phyloP scores from a whole-genome alignment of 306 rosid species.

The Prunus dulcis region DNA sequence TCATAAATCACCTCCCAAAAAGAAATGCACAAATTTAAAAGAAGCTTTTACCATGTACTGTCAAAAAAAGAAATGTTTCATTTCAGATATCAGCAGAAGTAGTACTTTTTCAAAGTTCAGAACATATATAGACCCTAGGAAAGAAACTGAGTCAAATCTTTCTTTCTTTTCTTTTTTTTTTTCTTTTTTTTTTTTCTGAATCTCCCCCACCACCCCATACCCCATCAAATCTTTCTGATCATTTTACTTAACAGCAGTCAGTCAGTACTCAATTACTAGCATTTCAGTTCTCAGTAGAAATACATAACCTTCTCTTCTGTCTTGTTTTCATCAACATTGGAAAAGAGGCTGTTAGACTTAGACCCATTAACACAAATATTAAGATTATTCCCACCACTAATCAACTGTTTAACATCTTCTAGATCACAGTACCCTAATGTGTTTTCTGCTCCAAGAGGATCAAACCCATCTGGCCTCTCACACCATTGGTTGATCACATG shows the following conservation, averaged over 20 bases:
- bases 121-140: slow-evolving; percentile 27
- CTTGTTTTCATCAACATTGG: slow-evolving; percentile 52
- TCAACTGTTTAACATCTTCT: slow-evolving; percentile 54
- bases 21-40: slow-evolving; percentile 43
- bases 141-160: neutral
- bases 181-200: neutral
- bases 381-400: slow-evolving; percentile 27
- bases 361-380: slow-evolving; percentile 4
- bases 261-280: slow-evolving; percentile 17
- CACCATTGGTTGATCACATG: slow-evolving; percentile 32
- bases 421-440: slow-evolving; percentile 38
- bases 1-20: slow-evolving; percentile 21
- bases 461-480: slow-evolving; percentile 28
- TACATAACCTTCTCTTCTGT: slow-evolving; percentile 48
- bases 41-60: slow-evolving; percentile 47
- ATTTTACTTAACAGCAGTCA: slow-evolving; percentile 41
- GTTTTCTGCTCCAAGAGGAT: slow-evolving; percentile 19
- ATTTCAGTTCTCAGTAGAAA: slow-evolving; percentile 31
- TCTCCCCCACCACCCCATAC: slow-evolving; percentile 40
- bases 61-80: slow-evolving; percentile 38
- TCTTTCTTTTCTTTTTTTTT: neutral
- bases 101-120: slow-evolving; percentile 27
- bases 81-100: slow-evolving; percentile 24
- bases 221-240: slow-evolving; percentile 80
- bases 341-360: slow-evolving; percentile 15